A percentile compares a stretch with the other conserved stretches of the same genome.
phyloP scores from a whole-genome alignment of 2,329 filamentous ascomycete species.

The Plenodomus biglobosus region DNA sequence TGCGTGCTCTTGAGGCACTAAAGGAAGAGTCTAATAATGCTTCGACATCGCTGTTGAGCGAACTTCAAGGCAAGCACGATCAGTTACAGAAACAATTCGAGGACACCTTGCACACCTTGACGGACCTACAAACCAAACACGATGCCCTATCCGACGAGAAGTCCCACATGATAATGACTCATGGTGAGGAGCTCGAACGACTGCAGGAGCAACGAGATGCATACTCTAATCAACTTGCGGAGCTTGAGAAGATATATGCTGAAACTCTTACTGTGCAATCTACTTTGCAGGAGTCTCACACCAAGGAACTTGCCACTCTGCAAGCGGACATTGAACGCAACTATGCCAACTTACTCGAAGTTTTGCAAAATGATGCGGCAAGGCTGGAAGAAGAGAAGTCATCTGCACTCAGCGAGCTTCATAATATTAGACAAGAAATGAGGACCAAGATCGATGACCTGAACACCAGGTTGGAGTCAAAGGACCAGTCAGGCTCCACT shows the following conservation, averaged over 20 bases:
- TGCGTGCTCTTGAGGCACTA: slow-evolving; percentile 26
- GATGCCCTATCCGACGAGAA: slow-evolving; percentile 23
- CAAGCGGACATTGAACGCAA: slow-evolving; percentile 36
- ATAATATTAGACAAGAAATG: slow-evolving; percentile 25
- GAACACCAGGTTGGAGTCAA: slow-evolving; percentile 20
- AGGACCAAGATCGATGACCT: slow-evolving; percentile 21
- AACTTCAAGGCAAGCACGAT: slow-evolving; percentile 20
- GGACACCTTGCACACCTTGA: slow-evolving; percentile 3
- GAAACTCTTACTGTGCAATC: slow-evolving; percentile 18
- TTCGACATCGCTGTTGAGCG: slow-evolving; percentile 15
- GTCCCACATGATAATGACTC: slow-evolving; percentile 12
- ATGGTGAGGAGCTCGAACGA: slow-evolving; percentile 23
- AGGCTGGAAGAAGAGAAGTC: slow-evolving; percentile 35
- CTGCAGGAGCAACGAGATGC: slow-evolving; percentile 21
- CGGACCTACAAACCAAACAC: slow-evolving; percentile 15
- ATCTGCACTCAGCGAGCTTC: slow-evolving; percentile 22
- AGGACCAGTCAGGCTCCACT: slow-evolving; percentile 18
- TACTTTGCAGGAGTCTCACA: slow-evolving; percentile 23
- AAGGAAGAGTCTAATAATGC: slow-evolving; percentile 28
- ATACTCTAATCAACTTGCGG: slow-evolving; percentile 21
- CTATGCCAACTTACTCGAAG: slow-evolving; percentile 32
- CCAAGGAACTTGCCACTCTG: slow-evolving; percentile 26
- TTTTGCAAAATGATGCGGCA: slow-evolving; percentile 26
- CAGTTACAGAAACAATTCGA: slow-evolving; percentile 6
- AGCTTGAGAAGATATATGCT: slow-evolving; percentile 26